Percentiles rank a stretch among this genome's conserved stretches.
Evolutionary conservation across 805 yeast species (phyloP).

Genomic region (Metschnikowia gelsemii): DNA sequence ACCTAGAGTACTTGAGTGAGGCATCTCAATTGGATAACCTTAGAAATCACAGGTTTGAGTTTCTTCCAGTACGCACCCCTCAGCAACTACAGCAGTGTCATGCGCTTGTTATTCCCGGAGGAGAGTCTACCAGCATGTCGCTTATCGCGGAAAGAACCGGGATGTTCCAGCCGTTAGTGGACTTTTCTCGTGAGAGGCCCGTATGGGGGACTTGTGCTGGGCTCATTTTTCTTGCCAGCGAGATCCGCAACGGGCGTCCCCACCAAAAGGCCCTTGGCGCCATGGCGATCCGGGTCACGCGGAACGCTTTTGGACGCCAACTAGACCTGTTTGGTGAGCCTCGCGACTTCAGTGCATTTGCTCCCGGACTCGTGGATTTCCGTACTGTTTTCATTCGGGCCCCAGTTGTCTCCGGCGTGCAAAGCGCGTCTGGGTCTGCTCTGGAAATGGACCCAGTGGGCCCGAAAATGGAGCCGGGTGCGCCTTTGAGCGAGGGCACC

Average conservation of each 20-base stretch:
- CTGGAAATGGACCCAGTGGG: slow-evolving; percentile 13
- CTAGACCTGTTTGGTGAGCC: slow-evolving; percentile 57
- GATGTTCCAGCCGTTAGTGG: slow-evolving; percentile 52
- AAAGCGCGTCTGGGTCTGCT: neutral
- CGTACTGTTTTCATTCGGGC: slow-evolving; percentile 69
- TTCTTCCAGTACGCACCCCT: slow-evolving; percentile 51
- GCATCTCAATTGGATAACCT: slow-evolving; percentile 15
- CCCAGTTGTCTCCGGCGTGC: slow-evolving; percentile 53
- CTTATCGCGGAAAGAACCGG: slow-evolving; percentile 66
- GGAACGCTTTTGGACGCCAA: slow-evolving; percentile 82
- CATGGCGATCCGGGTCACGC: slow-evolving; percentile 57
- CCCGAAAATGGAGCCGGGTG: slow-evolving; percentile 13
- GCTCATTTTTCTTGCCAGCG: slow-evolving; percentile 60
- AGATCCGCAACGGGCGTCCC: slow-evolving; percentile 50
- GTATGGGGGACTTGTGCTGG: slow-evolving; percentile 92
- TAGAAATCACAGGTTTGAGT: slow-evolving; percentile 25
- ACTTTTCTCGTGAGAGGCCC: slow-evolving; percentile 50
- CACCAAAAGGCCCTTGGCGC: slow-evolving; percentile 63
- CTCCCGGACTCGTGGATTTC: slow-evolving; percentile 41
- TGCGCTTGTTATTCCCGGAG: slow-evolving; percentile 70
- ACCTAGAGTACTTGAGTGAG: slow-evolving; percentile 37
- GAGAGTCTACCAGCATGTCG: slow-evolving; percentile 70
- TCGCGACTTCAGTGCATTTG: slow-evolving; percentile 45
- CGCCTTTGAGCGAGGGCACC: slow-evolving; percentile 8
- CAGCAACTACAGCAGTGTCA: slow-evolving; percentile 51